Evolutionary conservation across 2,329 filamentous ascomycete genomes (phyloP).

Genomic region (Penicillium paneum): DNA sequence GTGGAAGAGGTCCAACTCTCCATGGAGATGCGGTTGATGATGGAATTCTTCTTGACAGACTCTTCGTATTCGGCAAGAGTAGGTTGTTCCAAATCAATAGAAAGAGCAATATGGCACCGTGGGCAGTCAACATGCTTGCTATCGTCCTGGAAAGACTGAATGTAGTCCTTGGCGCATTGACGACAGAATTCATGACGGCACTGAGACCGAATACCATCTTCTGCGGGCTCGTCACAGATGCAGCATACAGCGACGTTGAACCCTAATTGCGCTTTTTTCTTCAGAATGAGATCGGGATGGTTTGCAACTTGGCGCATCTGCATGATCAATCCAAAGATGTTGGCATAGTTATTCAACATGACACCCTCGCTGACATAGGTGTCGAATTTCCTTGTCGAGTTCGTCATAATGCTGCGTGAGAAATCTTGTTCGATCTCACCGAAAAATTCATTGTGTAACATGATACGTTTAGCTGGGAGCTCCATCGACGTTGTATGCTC

Average conservation of each 20-base stretch:
- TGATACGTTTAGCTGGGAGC: conserved; percentile 88
- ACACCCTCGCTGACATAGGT: conserved; percentile 94
- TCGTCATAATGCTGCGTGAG: conserved; percentile 92
- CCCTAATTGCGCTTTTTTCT: conserved; percentile 79
- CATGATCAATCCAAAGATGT: conserved; percentile 98
- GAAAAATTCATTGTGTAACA: conserved; percentile 92
- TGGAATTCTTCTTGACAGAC: conserved; percentile 87
- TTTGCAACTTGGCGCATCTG: conserved; percentile 98
- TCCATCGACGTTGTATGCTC: conserved; percentile 95
- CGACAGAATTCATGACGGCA: conserved; percentile 94
- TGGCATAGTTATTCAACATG: conserved; percentile 95
- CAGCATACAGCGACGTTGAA: conserved; percentile 89
- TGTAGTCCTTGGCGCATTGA: conserved; percentile 73
- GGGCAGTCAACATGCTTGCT: conserved; percentile 65
- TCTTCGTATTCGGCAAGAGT: conserved; percentile 90
- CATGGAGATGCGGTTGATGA: conserved; percentile 99
- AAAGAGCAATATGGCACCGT: conserved; percentile 81
- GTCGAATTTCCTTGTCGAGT: conserved; percentile 82
- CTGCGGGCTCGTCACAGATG: conserved; percentile 93
- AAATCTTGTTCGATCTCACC: conserved; percentile 95
- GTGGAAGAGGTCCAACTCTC: conserved; percentile 97
- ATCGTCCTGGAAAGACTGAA: conserved; percentile 68
- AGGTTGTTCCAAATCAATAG: conserved; percentile 90
- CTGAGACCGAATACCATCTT: conserved; percentile 86
- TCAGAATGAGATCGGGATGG: conserved; percentile 88